These are phyloP conservation scores for Trichoderma asperelloides DNA, from an alignment of 495 filamentous ascomycete species.

Conservation along the genomic window DNA sequence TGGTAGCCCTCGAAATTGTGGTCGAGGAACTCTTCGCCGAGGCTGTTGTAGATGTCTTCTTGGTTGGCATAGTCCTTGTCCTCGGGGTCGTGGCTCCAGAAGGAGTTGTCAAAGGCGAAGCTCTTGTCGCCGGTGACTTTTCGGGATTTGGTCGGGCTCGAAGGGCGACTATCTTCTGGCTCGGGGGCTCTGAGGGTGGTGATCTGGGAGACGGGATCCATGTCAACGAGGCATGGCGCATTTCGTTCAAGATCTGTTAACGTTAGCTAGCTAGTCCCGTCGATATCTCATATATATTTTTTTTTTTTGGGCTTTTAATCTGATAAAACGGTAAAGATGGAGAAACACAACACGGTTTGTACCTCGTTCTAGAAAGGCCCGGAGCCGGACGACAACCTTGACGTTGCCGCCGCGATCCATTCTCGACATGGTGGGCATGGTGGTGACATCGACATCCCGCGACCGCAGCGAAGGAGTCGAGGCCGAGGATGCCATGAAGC, in stretches of 20 bases:
- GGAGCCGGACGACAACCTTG: slow-evolving; percentile 84
- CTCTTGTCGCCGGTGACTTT: slow-evolving; percentile 78
- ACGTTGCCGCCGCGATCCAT: slow-evolving; percentile 72
- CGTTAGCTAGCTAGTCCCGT: background rate
- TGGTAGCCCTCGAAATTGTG: slow-evolving; percentile 99
- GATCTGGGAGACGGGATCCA: slow-evolving; percentile 76
- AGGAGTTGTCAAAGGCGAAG: slow-evolving; percentile 96
- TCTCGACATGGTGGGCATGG: slow-evolving; percentile 34
- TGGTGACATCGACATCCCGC: slow-evolving; percentile 59
- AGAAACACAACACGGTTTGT: slow-evolving; percentile 19
- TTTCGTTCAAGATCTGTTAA: slow-evolving; percentile 64
- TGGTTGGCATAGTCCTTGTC: slow-evolving; percentile 59
- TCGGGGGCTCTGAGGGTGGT: slow-evolving; percentile 69
- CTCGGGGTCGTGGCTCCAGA: slow-evolving; percentile 76
- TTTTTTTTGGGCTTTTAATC: background rate
- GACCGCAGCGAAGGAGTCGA: slow-evolving; percentile 67
- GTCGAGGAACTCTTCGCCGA: slow-evolving; percentile 95
- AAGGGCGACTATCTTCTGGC: slow-evolving; percentile 54
- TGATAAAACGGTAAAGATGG: background rate
- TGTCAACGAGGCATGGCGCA: slow-evolving; percentile 76
- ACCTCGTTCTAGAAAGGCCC: slow-evolving; percentile 87
- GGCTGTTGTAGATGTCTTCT: slow-evolving; percentile 85
- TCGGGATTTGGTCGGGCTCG: slow-evolving; percentile 43
- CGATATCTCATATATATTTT: too few species aligned
- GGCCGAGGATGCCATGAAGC: slow-evolving; percentile 44